Percentiles rank a stretch among this genome's conserved stretches.
Conservation (phyloP, 495 filamentous ascomycete genomes). For the Penicilliopsis zonata region DNA sequence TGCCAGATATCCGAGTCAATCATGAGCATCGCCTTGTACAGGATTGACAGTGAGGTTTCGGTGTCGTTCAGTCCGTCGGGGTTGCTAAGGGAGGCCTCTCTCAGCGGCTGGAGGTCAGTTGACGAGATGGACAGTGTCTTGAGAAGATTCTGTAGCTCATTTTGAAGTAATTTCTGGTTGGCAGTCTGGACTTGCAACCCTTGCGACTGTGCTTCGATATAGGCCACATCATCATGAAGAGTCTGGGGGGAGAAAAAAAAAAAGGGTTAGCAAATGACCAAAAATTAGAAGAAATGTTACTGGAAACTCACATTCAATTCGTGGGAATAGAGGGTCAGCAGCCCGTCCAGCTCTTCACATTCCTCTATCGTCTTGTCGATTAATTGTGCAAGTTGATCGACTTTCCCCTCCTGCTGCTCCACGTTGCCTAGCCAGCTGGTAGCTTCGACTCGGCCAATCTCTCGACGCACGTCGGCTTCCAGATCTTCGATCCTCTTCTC, state of each 20-base stretch:
- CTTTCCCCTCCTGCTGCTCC: constrained; percentile 80
- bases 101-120: constrained; percentile 58
- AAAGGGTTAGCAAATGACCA: constrained; percentile 19
- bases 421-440: constrained; percentile 84
- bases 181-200: constrained; percentile 93
- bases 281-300: neutral
- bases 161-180: constrained; percentile 89
- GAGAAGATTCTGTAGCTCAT: constrained; percentile 69
- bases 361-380: constrained; percentile 84
- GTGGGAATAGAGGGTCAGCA: constrained; percentile 86
- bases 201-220: constrained; percentile 93
- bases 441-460: constrained; percentile 80
- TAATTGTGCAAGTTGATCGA: constrained; percentile 67
- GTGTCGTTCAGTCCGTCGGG: constrained; percentile 59
- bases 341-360: constrained; percentile 88
- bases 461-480: constrained; percentile 70
- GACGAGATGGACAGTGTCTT: constrained; percentile 78
- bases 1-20: constrained; percentile 71
- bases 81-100: constrained; percentile 60
- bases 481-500: constrained; percentile 69
- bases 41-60: constrained; percentile 60
- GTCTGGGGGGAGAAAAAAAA: too few relatives aligned
- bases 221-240: constrained; percentile 86
- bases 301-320: constrained; percentile 68
- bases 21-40: constrained; percentile 90